Conservation (phyloP, 2,329 filamentous ascomycete species). For the Penicillium sp. region DNA sequence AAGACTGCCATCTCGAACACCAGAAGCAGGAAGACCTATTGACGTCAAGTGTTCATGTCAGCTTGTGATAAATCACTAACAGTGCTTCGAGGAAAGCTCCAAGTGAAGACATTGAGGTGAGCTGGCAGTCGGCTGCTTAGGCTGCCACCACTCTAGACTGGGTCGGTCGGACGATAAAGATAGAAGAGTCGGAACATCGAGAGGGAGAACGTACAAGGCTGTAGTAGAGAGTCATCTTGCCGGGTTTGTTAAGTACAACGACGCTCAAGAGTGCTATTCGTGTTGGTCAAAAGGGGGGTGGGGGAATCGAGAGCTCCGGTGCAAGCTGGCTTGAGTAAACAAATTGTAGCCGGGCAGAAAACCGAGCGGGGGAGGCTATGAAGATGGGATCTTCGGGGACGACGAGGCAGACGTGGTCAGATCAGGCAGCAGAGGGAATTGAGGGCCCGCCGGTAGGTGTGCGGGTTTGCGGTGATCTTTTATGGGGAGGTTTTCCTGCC, state of each 20-base stretch:
- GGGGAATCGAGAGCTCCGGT: slow-evolving; percentile 11
- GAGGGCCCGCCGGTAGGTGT: slow-evolving; percentile 23
- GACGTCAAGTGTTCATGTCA: slow-evolving; percentile 12
- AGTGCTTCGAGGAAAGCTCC: slow-evolving; percentile 10
- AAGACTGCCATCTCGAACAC: slow-evolving; percentile 52
- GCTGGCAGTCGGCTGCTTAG: slow-evolving; percentile 24
- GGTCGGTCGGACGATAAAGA: not conserved
- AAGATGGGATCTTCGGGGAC: not conserved
- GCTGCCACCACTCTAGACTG: slow-evolving; percentile 4
- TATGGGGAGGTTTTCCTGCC: slow-evolving; percentile 22
- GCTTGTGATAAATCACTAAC: not conserved
- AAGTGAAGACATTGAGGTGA: slow-evolving; percentile 5
- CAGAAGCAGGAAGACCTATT: slow-evolving; percentile 50
- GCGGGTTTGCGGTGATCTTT: slow-evolving; percentile 71
- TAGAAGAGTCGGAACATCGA: not conserved
- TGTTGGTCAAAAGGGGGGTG: slow-evolving; percentile 22
- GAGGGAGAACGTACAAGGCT: slow-evolving; percentile 54
- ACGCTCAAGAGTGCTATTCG: slow-evolving; percentile 8
- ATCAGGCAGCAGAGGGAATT: slow-evolving; percentile 35
- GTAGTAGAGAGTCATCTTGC: slow-evolving; percentile 68
- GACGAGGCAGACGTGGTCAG: slow-evolving; percentile 10
- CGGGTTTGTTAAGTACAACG: slow-evolving; percentile 16
- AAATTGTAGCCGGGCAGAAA: slow-evolving; percentile 11
- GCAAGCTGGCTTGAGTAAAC: slow-evolving; percentile 18
- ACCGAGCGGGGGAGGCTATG: slow-evolving; percentile 1